These are phyloP conservation scores for Phytophthora europaea DNA, from an alignment of 352 stramenopile species.

Conservation along the genomic window DNA sequence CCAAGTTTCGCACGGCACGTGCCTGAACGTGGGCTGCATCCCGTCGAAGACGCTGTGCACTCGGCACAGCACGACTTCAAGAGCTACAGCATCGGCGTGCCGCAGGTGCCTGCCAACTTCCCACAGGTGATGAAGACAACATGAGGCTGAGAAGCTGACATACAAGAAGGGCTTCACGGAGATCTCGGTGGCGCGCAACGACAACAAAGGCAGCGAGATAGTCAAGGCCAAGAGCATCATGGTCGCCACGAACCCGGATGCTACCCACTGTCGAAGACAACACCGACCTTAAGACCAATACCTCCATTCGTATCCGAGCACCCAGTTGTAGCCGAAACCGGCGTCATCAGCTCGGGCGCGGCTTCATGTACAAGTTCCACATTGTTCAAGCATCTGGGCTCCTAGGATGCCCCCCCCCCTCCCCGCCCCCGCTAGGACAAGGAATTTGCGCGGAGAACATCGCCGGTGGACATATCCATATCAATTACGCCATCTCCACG, in stretches of 20 bases:
- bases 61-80: slow-evolving; percentile 97
- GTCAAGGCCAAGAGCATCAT: slow-evolving; percentile 99
- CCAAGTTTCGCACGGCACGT: no score
- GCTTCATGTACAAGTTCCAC: slow-evolving; percentile 98
- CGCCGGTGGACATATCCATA: no score
- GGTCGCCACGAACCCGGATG: slow-evolving; percentile 91
- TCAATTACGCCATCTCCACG: no score
- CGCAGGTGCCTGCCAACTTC: slow-evolving; percentile 95
- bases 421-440: no score
- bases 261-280: slow-evolving; percentile 98
- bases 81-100: slow-evolving; percentile 95
- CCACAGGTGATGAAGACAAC: slow-evolving; percentile 97
- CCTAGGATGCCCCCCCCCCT: no score
- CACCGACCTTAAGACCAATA: slow-evolving; percentile 95
- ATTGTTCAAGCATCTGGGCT: slow-evolving; percentile 94
- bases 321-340: slow-evolving; percentile 97
- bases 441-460: slow-evolving; percentile 98
- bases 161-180: slow-evolving; percentile 98
- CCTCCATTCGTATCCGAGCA: slow-evolving; percentile 99
- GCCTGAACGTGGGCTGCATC: slow-evolving; percentile 99
- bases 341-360: slow-evolving; percentile 99
- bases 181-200: slow-evolving; percentile 93
- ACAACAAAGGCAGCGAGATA: slow-evolving; percentile 90
- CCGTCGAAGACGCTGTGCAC: slow-evolving; percentile 98
- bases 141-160: no score